Evolutionary conservation across 495 filamentous ascomycete species (phyloP), one percentile per base, ranked within the genome.

Genomic region (Penicillium ochrochloron): DNA sequence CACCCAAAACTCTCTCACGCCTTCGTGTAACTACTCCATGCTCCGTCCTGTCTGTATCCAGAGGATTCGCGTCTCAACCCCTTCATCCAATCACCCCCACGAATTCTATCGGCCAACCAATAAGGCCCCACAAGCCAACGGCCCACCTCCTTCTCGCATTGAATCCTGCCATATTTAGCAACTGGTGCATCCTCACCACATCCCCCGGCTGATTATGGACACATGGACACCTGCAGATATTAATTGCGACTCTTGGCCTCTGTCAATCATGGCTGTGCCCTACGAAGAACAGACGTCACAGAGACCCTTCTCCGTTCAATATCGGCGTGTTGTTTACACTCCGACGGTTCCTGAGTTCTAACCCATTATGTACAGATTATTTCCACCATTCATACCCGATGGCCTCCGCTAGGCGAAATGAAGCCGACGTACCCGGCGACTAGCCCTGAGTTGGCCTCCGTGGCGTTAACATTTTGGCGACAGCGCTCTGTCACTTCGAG

Each of bases 351-450:
- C 12, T 59, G 41, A 33, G 8, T 33, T 33, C 8, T 33, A 9
- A 48, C 57, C 57, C 39, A 23, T 27, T 27, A 27, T 27, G 25
- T 41, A 11, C 37, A 41, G 37, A 41, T 14, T 31, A 27, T 58
- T 57, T 37, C 21, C 23, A 31, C 19, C 56, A n/a, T 41, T 15
- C 29, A 23, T 25, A 48, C 17, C 34, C 57, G 21, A 33, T 15
- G 19, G 29, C 21, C 11, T 41, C 23, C 27, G n/a, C 25, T 8
- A 42, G 39, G 39, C 33, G 39, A 42, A 48, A 42, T 46, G 19
- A 53, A 66, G 60, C 65, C 65, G 65, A 50, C 60, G 19, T 14
- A 60, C 46, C 56, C 60, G 60, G 33, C 57, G 46, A 62, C 60
- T 60, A 60, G 33, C 39, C 64, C 60, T 55, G 58, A 62, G 29